Evolutionary conservation across 2,329 filamentous ascomycete species (phyloP), one percentile per base, ranked within the genome.

Genomic region (Stemphylium beticola): DNA sequence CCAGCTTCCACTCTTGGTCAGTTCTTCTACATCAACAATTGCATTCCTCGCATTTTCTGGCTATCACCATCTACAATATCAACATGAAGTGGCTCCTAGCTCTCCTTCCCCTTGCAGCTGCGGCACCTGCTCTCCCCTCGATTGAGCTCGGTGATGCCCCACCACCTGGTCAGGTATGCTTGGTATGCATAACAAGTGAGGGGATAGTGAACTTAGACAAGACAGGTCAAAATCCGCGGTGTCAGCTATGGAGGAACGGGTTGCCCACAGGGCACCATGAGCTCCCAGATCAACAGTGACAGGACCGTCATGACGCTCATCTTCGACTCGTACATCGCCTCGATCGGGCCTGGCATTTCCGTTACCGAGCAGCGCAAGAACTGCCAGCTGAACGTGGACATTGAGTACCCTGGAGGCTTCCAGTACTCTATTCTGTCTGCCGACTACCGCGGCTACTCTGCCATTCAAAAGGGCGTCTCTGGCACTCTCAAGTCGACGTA

Each of bases 341-440:
- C 80, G 45, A 78, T 82, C 34, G 82, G 81, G 41, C 74, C 76
- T 14, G 72, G 73, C 47, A 70, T 81, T 48, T 32, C 74, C 9
- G 63, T 79, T 37, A 76, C 74, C 37, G 74, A 81, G 52, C 73
- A 75, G 63, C 79, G 81, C 67, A 81, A 80, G 75, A 83, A 83
- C 72, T 84, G 81, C 74, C 79, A 83, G 68, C 71, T 83, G 57
- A 83, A 82, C 69, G 68, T 83, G 60, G 77, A 81, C 69, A 73
- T 84, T 51, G 67, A 76, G 51, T 83, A 83, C 64, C 81, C 81
- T 12, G 74, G 74, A 49, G 81, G 81, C 46, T 83, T 81, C 76
- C 79, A 82, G 71, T 83, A 81, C 75, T 81, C 78, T 44, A 68
- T 83, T 62, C 76, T 83, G 63, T 78, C 77, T 52, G 80, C 80